These are phyloP conservation scores for Kurtzmaniella cleridarum DNA, from an alignment of 805 yeast genomes.

Conservation along the genomic window DNA sequence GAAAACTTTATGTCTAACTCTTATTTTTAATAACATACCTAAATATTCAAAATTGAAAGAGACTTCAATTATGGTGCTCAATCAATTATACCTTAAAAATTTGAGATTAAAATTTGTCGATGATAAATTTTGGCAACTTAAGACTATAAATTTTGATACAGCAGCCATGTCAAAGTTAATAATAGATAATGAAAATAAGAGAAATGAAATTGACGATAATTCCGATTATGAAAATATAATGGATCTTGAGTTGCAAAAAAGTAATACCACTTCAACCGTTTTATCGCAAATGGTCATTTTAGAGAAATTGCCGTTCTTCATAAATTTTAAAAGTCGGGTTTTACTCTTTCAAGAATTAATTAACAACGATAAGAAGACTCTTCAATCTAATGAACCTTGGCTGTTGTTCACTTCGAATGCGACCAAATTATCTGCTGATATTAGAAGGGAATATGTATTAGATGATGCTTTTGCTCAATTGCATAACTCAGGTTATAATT, in stretches of 20 bases:
- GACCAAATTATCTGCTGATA: slow-evolving; percentile 39
- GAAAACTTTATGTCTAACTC: slow-evolving; percentile 43
- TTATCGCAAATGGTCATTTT: slow-evolving; percentile 37
- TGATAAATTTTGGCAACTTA: slow-evolving; percentile 48
- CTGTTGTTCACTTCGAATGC: slow-evolving; percentile 10
- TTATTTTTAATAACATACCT: slow-evolving; percentile 34
- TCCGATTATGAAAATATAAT: slow-evolving; percentile 7
- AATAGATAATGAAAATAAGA: slow-evolving; percentile 39
- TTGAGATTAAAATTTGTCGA: slow-evolving; percentile 52
- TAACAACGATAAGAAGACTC: slow-evolving; percentile 42
- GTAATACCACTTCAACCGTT: not conserved
- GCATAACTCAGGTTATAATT: slow-evolving; percentile 43
- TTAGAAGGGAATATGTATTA: slow-evolving; percentile 65
- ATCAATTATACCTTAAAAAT: slow-evolving; percentile 63
- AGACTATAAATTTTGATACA: slow-evolving; percentile 24
- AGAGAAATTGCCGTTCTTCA: slow-evolving; percentile 68
- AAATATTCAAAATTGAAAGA: slow-evolving; percentile 16
- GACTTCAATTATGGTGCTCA: slow-evolving; percentile 47
- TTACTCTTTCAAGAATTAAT: slow-evolving; percentile 63
- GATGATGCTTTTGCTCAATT: slow-evolving; percentile 70
- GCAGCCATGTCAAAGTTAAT: slow-evolving; percentile 32
- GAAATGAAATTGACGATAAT: slow-evolving; percentile 9
- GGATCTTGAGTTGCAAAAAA: not conserved
- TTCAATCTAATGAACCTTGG: not conserved
- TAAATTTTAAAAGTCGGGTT: slow-evolving; percentile 72